Percentiles rank a stretch among this genome's conserved stretches.
These are phyloP conservation scores for Erysimum pusillum DNA, from an alignment of 441 rosid genomes.

Conservation along the genomic window DNA sequence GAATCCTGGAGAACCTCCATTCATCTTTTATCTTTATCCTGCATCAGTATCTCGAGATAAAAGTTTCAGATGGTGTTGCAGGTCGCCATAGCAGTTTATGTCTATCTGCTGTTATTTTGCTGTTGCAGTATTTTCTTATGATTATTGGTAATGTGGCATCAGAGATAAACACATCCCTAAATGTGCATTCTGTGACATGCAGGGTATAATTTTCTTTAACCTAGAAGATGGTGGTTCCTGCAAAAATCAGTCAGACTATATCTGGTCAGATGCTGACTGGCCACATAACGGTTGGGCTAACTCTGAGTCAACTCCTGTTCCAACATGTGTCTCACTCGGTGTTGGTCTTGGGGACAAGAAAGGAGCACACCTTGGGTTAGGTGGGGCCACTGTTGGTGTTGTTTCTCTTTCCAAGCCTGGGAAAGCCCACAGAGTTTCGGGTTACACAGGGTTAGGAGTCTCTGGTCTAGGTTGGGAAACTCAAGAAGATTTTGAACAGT, in stretches of 20 bases:
- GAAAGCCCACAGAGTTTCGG: conserved; percentile 72
- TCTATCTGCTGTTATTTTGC: conserved; percentile 8
- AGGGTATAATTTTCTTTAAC: conserved; percentile 87
- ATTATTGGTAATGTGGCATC: conserved; percentile 5
- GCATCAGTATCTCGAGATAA: conserved; percentile 26
- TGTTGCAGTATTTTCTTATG: conserved; percentile 32
- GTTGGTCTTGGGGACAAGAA: conserved; percentile 80
- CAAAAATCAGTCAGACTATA: conserved; percentile 58
- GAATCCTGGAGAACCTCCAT: conserved; percentile 27
- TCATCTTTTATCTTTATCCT: conserved; percentile 28
- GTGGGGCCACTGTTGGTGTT: conserved; percentile 75
- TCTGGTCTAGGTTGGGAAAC: conserved; percentile 88
- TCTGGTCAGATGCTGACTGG: conserved; percentile 92
- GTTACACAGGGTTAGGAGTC: conserved; percentile 74
- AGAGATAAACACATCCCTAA: conserved; percentile 30
- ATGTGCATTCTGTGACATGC: conserved; percentile 44
- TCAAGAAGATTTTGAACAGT: conserved; percentile 80
- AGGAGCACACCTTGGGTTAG: conserved; percentile 85
- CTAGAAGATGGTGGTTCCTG: conserved; percentile 63
- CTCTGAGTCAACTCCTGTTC: conserved; percentile 81
- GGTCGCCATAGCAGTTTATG: conserved; percentile 23
- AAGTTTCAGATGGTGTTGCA: conserved; percentile 25
- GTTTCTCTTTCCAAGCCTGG: conserved; percentile 63
- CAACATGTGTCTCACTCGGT: conserved; percentile 80
- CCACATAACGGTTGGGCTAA: conserved; percentile 94